phyloP scores from a whole-genome alignment of 2,329 filamentous ascomycete species.

The Neofusicoccum ribis region DNA sequence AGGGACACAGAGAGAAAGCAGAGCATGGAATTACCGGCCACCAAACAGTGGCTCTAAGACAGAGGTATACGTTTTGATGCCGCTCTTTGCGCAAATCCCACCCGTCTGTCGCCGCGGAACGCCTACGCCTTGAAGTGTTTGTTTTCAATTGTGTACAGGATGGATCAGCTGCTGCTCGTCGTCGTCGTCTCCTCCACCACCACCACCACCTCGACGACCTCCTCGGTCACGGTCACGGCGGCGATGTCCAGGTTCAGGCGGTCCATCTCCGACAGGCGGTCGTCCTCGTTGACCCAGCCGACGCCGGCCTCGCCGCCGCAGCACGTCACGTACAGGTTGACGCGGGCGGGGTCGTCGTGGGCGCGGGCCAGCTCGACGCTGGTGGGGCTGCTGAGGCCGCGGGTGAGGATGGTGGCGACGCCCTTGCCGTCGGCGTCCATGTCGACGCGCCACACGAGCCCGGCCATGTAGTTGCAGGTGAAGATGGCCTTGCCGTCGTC shows the following conservation, averaged over 20 bases:
- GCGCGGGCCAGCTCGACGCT: background rate
- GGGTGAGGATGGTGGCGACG: background rate
- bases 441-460: slow-evolving; percentile 14
- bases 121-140: background rate
- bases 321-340: slow-evolving; percentile 11
- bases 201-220: background rate
- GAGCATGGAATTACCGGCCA: too few species aligned
- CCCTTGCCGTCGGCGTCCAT: slow-evolving; percentile 1
- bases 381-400: slow-evolving; percentile 12
- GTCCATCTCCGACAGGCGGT: background rate
- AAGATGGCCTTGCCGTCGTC: background rate
- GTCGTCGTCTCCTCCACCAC: background rate
- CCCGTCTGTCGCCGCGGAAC: background rate
- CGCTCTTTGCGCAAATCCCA: background rate
- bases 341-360: background rate
- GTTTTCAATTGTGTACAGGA: background rate
- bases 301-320: slow-evolving; percentile 13
- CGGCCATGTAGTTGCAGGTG: slow-evolving; percentile 16
- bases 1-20: too few species aligned
- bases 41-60: too few species aligned
- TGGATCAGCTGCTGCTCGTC: background rate
- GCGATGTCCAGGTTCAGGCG: slow-evolving; percentile 1
- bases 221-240: slow-evolving; percentile 5
- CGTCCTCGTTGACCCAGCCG: slow-evolving; percentile 17
- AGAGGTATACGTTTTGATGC: background rate